phyloP scores from a whole-genome alignment of 805 yeast genomes.

The Isabelozyma gotoi region DNA sequence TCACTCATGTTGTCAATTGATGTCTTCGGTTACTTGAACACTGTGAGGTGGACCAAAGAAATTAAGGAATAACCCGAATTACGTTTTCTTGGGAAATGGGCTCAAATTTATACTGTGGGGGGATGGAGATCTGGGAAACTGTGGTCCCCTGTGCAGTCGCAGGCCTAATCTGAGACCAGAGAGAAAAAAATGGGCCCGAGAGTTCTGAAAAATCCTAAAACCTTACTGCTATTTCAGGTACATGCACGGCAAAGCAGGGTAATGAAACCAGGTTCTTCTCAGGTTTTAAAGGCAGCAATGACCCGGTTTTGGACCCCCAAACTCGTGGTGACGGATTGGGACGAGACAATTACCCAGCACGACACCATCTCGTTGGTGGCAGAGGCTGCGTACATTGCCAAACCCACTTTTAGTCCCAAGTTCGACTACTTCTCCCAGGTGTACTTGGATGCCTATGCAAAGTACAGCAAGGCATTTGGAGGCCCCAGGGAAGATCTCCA shows the following conservation, averaged over 20 bases:
- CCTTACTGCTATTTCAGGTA: too few relatives aligned
- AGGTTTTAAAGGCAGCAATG: too few relatives aligned
- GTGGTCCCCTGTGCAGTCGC: too few relatives aligned
- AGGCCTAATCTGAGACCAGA: too few relatives aligned
- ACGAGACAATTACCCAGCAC: constrained; percentile 56
- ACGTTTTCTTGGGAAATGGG: background rate
- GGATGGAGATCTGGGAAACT: too few relatives aligned
- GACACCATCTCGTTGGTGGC: constrained; percentile 59
- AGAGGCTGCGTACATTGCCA: constrained; percentile 40
- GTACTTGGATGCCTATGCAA: constrained; percentile 38
- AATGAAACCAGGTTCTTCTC: too few relatives aligned
- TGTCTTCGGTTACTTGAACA: background rate
- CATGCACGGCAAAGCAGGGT: too few relatives aligned
- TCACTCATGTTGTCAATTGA: background rate
- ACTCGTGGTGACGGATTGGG: constrained; percentile 57
- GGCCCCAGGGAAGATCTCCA: constrained; percentile 31
- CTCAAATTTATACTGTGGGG: background rate
- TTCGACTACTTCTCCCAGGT: constrained; percentile 45
- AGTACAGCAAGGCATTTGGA: constrained; percentile 24
- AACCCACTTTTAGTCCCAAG: constrained; percentile 35
- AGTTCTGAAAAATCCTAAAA: too few relatives aligned
- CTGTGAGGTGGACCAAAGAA: too few relatives aligned
- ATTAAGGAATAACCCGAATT: constrained; percentile 8
- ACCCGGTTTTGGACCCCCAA: constrained; percentile 1
- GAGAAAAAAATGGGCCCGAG: too few relatives aligned